phyloP scores from a whole-genome alignment of 441 rosid species.

The Breynia disticha region DNA sequence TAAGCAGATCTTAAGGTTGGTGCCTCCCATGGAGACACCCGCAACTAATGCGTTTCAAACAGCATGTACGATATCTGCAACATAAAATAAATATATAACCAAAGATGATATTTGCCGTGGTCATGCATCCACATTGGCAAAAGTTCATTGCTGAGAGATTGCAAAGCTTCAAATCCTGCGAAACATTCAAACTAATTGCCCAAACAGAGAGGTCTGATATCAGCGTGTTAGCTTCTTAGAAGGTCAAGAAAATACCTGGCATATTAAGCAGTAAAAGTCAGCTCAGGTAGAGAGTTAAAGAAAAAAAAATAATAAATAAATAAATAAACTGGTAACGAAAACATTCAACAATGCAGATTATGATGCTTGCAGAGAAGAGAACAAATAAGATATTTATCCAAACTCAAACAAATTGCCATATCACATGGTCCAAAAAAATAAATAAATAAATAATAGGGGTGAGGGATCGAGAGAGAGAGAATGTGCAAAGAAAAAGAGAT shows the following conservation, averaged over 20 bases:
- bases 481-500: too few species aligned
- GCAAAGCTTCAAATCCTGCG: constrained; percentile 59
- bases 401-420: too few species aligned
- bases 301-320: constrained; percentile 8
- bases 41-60: not conserved
- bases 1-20: too few species aligned
- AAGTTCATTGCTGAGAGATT: constrained; percentile 26
- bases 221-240: constrained; percentile 94
- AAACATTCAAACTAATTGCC: constrained; percentile 92
- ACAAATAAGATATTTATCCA: too few species aligned
- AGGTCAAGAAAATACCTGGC: constrained; percentile 99
- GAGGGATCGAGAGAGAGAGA: too few species aligned
- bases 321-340: not conserved
- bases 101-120: constrained; percentile 16
- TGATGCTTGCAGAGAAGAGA: too few species aligned
- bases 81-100: constrained; percentile 5
- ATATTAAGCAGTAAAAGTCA: constrained; percentile 59
- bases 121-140: constrained; percentile 29
- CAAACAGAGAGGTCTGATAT: constrained; percentile 72
- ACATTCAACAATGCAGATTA: too few species aligned
- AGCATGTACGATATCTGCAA: not conserved
- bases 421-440: too few species aligned
- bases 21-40: too few species aligned
- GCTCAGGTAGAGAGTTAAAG: constrained; percentile 18
- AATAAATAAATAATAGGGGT: too few species aligned